These are phyloP conservation scores for Marsdenia floribunda DNA, from an alignment of 257 asterid genomes.

Conservation along the genomic window DNA sequence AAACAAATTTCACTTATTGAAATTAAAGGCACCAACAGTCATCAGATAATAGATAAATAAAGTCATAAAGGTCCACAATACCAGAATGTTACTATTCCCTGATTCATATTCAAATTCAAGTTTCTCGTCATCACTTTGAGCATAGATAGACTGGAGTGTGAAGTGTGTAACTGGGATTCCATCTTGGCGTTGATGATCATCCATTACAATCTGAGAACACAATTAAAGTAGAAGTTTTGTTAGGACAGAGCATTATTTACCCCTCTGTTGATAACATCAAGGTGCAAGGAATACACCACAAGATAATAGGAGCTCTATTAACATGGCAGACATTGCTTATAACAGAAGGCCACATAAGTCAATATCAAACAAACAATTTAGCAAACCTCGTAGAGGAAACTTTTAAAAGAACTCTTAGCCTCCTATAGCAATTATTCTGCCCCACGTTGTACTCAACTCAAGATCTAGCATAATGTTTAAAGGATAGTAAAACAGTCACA, in stretches of 20 bases:
- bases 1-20: constrained; percentile 6
- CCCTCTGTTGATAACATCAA: not conserved
- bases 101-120: constrained; percentile 97
- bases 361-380: too few species aligned
- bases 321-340: not conserved
- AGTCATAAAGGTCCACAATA: constrained; percentile 25
- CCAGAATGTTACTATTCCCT: constrained; percentile 84
- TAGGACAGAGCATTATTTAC: not conserved
- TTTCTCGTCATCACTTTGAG: constrained; percentile 78
- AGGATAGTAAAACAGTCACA: not conserved
- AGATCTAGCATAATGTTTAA: not conserved
- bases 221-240: constrained; percentile 16
- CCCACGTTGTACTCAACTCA: not conserved
- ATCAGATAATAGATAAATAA: constrained; percentile 7
- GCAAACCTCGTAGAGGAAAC: not conserved
- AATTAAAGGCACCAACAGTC: not conserved
- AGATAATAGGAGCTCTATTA: not conserved
- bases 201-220: constrained; percentile 85
- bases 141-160: constrained; percentile 85
- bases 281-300: not conserved
- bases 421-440: not conserved
- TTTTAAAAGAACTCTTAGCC: not conserved
- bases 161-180: constrained; percentile 91
- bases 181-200: constrained; percentile 91
- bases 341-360: not conserved